These are phyloP conservation scores for Vigna nakashimae DNA, from an alignment of 306 rosid genomes.

Conservation along the genomic window DNA sequence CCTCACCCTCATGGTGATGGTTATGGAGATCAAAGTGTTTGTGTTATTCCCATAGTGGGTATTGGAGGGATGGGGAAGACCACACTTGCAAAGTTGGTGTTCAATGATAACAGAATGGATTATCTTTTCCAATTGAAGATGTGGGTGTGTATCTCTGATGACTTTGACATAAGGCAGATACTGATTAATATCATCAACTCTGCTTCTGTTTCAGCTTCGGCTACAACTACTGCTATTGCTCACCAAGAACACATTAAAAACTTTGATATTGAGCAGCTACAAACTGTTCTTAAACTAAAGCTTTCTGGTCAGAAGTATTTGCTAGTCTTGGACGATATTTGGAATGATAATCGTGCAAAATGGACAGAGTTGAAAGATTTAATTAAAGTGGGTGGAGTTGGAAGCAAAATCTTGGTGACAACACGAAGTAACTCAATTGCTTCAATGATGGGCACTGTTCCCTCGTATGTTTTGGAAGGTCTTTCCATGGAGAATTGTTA, in stretches of 20 bases:
- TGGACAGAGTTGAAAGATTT: conserved; percentile 31
- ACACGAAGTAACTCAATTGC: conserved; percentile 22
- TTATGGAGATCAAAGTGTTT: background rate
- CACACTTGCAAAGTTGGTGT: conserved; percentile 43
- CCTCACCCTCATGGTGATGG: background rate
- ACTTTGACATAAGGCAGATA: conserved; percentile 19
- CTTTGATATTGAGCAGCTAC: conserved; percentile 33
- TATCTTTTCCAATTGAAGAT: conserved; percentile 18
- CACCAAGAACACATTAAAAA: background rate
- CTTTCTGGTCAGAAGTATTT: conserved; percentile 40
- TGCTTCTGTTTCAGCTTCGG: conserved; percentile 21
- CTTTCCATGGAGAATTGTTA: conserved; percentile 2
- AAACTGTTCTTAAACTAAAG: background rate
- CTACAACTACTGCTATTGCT: background rate
- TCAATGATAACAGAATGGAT: conserved; percentile 23
- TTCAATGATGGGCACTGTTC: conserved; percentile 33
- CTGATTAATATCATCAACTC: conserved; percentile 31
- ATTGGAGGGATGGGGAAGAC: conserved; percentile 48
- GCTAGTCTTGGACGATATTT: conserved; percentile 33
- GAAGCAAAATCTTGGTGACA: conserved; percentile 41
- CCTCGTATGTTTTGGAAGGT: background rate
- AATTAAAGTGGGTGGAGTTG: background rate
- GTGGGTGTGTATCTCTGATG: conserved; percentile 47
- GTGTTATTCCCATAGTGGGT: conserved; percentile 46
- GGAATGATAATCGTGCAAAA: conserved; percentile 28